phyloP scores from a whole-genome alignment of 148 eudicot species.

The Chenopodium berlandieri region DNA sequence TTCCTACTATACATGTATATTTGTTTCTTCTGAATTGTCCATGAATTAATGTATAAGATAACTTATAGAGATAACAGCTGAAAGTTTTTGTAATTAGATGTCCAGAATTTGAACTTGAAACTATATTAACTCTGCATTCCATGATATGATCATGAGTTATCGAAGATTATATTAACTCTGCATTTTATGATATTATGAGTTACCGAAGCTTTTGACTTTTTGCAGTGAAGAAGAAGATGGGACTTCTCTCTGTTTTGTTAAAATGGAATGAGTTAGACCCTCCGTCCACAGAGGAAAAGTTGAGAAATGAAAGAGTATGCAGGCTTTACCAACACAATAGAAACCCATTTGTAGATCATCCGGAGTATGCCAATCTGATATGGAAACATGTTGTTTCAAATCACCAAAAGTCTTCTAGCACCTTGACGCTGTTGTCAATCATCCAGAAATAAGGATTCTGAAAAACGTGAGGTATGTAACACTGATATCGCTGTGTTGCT shows the following conservation, averaged over 20 bases:
- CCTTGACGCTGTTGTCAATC: conserved; percentile 9
- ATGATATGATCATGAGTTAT: background rate
- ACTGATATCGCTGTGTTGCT: background rate
- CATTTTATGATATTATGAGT: background rate
- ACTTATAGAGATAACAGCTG: background rate
- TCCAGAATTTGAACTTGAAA: background rate
- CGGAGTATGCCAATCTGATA: conserved; percentile 45
- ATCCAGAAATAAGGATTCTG: background rate
- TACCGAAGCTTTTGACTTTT: background rate
- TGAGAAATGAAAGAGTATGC: conserved; percentile 51
- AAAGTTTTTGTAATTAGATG: background rate
- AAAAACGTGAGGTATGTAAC: background rate
- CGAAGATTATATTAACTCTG: too few species aligned
- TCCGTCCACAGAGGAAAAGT: conserved; percentile 48
- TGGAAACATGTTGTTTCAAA: conserved; percentile 32
- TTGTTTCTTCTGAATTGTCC: too few species aligned
- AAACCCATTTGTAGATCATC: conserved; percentile 61
- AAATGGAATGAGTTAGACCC: conserved; percentile 52
- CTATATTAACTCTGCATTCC: background rate
- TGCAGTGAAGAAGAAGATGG: conserved; percentile 51
- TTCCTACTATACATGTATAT: too few species aligned
- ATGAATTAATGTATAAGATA: too few species aligned
- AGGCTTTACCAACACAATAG: conserved; percentile 51
- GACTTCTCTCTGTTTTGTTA: conserved; percentile 41
- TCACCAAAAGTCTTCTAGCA: conserved; percentile 7